These are phyloP conservation scores for Chytridium lagenaria DNA, from an alignment of 371 early-diverging fungal genomes.

Conservation along the genomic window DNA sequence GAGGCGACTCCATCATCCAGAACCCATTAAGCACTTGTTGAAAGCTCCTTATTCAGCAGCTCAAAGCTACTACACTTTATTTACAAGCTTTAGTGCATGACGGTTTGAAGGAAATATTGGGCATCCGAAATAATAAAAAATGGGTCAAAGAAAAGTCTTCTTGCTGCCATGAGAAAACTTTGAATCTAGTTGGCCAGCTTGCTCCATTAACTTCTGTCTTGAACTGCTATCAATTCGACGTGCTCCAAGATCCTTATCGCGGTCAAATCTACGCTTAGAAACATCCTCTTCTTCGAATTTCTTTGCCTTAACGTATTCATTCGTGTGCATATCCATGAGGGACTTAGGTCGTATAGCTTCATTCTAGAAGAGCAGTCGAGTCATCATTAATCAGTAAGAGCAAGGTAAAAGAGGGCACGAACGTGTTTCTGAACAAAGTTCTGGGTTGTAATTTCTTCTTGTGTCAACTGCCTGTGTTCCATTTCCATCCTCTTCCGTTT, in stretches of 20 bases:
- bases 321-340: slow-evolving; percentile 46
- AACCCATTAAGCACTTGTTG: no score
- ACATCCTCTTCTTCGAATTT: slow-evolving; percentile 45
- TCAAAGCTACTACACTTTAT: no score
- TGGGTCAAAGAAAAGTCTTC: slow-evolving; percentile 33
- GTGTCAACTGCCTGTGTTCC: slow-evolving; percentile 21
- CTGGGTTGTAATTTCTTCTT: slow-evolving; percentile 27
- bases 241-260: slow-evolving; percentile 45
- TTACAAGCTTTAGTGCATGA: no score
- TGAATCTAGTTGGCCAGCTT: slow-evolving; percentile 37
- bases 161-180: slow-evolving; percentile 43
- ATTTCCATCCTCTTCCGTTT: slow-evolving; percentile 15
- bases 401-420: background rate
- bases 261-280: slow-evolving; percentile 43
- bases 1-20: no score
- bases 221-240: slow-evolving; percentile 41
- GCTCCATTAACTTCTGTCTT: slow-evolving; percentile 41
- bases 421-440: slow-evolving; percentile 30
- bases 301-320: slow-evolving; percentile 17
- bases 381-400: no score
- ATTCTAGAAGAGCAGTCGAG: no score
- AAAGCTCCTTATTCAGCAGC: no score
- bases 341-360: slow-evolving; percentile 39
- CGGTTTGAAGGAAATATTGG: background rate
- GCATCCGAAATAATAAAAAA: slow-evolving; percentile 5